phyloP scores from a whole-genome alignment of 371 early-diverging fungal species.

The Nosema granulosis region DNA sequence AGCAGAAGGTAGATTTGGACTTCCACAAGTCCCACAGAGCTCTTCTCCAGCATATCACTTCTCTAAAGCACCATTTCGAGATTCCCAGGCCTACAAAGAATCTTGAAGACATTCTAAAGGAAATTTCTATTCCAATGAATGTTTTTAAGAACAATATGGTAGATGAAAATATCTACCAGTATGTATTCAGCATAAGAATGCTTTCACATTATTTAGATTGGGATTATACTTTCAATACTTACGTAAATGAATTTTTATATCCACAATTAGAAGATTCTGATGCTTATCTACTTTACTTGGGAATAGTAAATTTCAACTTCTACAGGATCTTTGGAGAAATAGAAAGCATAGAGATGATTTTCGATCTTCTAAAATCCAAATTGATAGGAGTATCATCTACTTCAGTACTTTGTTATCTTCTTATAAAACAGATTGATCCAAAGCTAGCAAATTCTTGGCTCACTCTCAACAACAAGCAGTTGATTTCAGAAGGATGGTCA shows the following conservation, averaged over 20 bases:
- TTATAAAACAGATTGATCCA: conserved; percentile 59
- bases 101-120: conserved; percentile 20
- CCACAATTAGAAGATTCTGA: conserved; percentile 36
- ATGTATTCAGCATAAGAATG: conserved; percentile 46
- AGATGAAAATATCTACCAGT: conserved; percentile 15
- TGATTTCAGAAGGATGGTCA: no score
- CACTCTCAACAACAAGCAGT: no score
- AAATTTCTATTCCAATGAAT: conserved; percentile 13
- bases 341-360: conserved; percentile 55
- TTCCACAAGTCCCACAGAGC: conserved; percentile 14
- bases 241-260: conserved; percentile 52
- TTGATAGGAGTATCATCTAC: conserved; percentile 30
- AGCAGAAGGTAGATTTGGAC: conserved; percentile 41
- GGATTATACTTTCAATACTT: conserved; percentile 66
- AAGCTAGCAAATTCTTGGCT: conserved; percentile 11
- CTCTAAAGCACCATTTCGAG: conserved; percentile 37
- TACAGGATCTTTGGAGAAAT: conserved; percentile 46
- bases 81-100: neutral
- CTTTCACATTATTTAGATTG: conserved; percentile 65
- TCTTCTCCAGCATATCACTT: conserved; percentile 11
- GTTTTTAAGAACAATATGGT: conserved; percentile 19
- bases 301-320: conserved; percentile 46
- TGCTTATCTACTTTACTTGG: conserved; percentile 48
- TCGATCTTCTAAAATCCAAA: conserved; percentile 32
- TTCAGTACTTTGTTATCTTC: conserved; percentile 46